Base-by-base conservation (phyloP, 176 grass and related monocot genomes). In the Chloris gayana region DNA sequence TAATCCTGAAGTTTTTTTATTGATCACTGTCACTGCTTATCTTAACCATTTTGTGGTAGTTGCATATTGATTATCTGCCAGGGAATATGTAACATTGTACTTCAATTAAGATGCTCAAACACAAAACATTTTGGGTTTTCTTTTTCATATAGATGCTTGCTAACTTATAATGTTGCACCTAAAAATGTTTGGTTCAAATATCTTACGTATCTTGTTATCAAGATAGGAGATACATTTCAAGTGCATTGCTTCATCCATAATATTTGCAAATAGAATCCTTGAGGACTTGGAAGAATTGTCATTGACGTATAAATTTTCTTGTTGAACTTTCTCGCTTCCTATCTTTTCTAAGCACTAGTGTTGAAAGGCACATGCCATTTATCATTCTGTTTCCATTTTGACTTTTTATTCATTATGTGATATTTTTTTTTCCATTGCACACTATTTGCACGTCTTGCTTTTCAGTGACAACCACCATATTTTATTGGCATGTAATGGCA, bases 91-190 rank as follows among this genome's bases (percentile, higher is more conserved):
- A 46, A 37, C 32, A 64, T 35, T 81, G 42, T 64, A 44, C 10
- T 42, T 51, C 19, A 39, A 38, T 49, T 5, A 21, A 33, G n/a
- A 51, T 84, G 17, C 47, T 35, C 56, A 70, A 75, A 70, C 15
- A 75, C 21, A 54, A 76, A 78, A 80, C 49, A 62, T 68, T 51
- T 45, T 22, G 75, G 18, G n/a, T 71, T 27, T 27, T 64, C 11
- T 29, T 75, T 80, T 72, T 75, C 13, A 30, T 78, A 57, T 7
- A 21, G 67, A 64, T 29, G 7, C 9, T 64, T 63, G 37, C 47
- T 46, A 72, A 33, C 22, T 66, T n/a, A 58, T 76, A 35, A 39
- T 7, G 25, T 59, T 73, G 19, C 14, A 58, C 61, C 42, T 14
- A 72, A 72, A 25, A 34, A 5, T 33, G 10, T 19, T 77, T 12